Conservation (phyloP, 805 yeast species). For the Cyberlindnera maritima region DNA sequence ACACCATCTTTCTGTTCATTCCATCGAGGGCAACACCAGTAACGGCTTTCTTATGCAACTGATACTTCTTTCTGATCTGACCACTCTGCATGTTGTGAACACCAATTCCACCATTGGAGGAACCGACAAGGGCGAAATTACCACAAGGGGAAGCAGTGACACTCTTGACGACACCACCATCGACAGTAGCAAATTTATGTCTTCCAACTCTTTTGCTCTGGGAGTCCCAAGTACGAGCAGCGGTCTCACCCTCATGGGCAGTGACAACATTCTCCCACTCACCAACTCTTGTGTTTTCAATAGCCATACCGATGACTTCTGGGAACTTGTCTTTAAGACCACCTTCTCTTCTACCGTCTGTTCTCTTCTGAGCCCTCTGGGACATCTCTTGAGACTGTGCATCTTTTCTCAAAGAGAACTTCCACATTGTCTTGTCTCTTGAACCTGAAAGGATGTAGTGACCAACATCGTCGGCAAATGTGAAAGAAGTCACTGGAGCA, state of each 20-base stretch:
- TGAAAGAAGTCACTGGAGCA: slow-evolving; percentile 75
- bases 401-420: slow-evolving; percentile 88
- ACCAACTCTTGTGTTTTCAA: slow-evolving; percentile 71
- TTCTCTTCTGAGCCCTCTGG: slow-evolving; percentile 55
- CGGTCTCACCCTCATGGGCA: slow-evolving; percentile 77
- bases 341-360: slow-evolving; percentile 48
- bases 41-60: slow-evolving; percentile 71
- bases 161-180: slow-evolving; percentile 69
- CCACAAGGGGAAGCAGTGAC: slow-evolving; percentile 91
- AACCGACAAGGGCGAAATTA: slow-evolving; percentile 90
- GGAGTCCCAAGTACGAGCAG: slow-evolving; percentile 91
- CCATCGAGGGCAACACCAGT: slow-evolving; percentile 90
- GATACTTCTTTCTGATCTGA: slow-evolving; percentile 64
- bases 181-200: slow-evolving; percentile 68
- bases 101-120: slow-evolving; percentile 79
- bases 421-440: slow-evolving; percentile 83
- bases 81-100: slow-evolving; percentile 93
- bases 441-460: slow-evolving; percentile 88
- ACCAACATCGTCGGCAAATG: slow-evolving; percentile 75
- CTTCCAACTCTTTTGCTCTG: slow-evolving; percentile 77
- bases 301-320: slow-evolving; percentile 67
- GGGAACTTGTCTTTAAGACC: slow-evolving; percentile 76
- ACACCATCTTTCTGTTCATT: slow-evolving; percentile 83
- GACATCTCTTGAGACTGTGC: slow-evolving; percentile 95
- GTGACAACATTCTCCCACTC: slow-evolving; percentile 95